Base-by-base conservation (phyloP, 345 rosid species). In the Geranium brycei region DNA sequence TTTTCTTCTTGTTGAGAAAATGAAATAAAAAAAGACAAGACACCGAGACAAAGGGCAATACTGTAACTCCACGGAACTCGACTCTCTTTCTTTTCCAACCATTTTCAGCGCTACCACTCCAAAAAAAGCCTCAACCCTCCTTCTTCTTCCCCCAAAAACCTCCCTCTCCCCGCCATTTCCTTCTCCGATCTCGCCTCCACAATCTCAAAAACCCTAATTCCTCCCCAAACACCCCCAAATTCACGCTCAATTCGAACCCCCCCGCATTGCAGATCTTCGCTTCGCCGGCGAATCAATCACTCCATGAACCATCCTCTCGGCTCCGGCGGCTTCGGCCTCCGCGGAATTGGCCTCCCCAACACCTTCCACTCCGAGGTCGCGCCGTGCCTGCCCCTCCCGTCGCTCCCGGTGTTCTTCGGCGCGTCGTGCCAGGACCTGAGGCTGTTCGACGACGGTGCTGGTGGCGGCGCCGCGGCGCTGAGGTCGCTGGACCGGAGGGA, bases 311-410 rank as follows among this genome's bases (percentile, higher is more conserved):
- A 76, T 69, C 80, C 83, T 7, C 64, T 75, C 73, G 60, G 68
- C 68, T 80, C 90, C 16, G 75, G 69, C 65, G 61, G 51, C 51
- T 32, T 64, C 66, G 18, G 51, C n/a, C 80, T 73, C 69, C 67
- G 79, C 51, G 99, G 96, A 61, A 85, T 93, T 69, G 95, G 97
- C 8, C 75, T 93, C 17, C 82, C 97, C 68, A 93, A 93, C 77
- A 90, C 95, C 1, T 76, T 88, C 28, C 90, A 93, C 83, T 90
- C 99, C 55, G 99, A 93, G 69, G 87, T 90, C 7, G 92, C 88
- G 57, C 87, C 91, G 73, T 81, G 87, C 79, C 79, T 93, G 83
- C 92, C 97, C 59, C 63, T 93, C 73, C 99, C 96, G 17, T 93
- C 89, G 70, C 79, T 91, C 61, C 97, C 97, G 5, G 82, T 90